Evolutionary conservation across 306 rosid genomes (phyloP).

Genomic region (Malus sylvestris): DNA sequence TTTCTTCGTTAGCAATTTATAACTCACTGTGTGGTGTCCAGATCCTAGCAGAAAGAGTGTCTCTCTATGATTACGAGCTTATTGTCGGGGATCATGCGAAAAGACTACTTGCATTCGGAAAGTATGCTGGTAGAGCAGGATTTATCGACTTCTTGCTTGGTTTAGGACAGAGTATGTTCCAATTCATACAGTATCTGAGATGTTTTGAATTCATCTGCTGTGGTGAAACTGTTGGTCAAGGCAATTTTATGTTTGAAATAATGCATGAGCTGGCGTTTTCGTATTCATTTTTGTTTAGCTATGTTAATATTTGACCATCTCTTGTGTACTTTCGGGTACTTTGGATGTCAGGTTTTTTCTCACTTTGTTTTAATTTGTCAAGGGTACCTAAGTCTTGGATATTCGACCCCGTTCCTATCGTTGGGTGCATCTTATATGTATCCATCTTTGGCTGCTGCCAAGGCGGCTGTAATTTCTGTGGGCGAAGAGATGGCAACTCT

Average conservation of each 20-base stretch:
- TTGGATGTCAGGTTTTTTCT: not conserved
- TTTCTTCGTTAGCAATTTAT: conserved; percentile 4
- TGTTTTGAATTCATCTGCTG: not conserved
- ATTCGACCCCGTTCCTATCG: conserved; percentile 90
- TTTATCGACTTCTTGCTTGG: conserved; percentile 74
- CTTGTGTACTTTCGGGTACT: not conserved
- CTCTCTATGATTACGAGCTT: conserved; percentile 82
- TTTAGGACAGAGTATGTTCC: conserved; percentile 69
- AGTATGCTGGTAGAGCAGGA: conserved; percentile 94
- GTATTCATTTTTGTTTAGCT: not conserved
- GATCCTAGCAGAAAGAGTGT: conserved; percentile 67
- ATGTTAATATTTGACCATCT: not conserved
- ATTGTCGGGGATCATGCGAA: conserved; percentile 73
- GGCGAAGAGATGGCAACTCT: conserved; percentile 84
- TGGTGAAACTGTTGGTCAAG: too few relatives aligned
- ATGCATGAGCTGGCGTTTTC: not conserved
- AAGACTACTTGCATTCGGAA: conserved; percentile 84
- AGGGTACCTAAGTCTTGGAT: conserved; percentile 91
- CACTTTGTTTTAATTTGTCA: not conserved
- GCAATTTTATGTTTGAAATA: not conserved
- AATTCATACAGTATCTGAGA: not conserved
- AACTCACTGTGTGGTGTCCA: conserved; percentile 12
- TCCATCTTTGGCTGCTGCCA: conserved; percentile 86
- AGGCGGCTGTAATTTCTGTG: conserved; percentile 89
- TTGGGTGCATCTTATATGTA: conserved; percentile 95